phyloP scores from a whole-genome alignment of 1,284 basidiomycete genomes.

The Moniliophthora roreri region DNA sequence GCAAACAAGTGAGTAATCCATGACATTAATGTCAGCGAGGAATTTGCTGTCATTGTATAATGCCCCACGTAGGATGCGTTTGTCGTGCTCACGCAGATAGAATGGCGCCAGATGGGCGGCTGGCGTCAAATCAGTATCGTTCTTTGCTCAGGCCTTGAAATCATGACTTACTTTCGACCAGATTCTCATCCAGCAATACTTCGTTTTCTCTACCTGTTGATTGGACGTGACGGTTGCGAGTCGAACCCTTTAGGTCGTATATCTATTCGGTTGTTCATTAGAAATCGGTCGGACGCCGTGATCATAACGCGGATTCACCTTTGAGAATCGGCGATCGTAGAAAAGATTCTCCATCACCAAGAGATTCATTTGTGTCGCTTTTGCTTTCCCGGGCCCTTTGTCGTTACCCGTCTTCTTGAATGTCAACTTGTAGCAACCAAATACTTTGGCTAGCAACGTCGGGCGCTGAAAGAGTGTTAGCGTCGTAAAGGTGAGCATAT shows the following conservation, averaged over 20 bases:
- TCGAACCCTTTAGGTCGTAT: slow-evolving; percentile 94
- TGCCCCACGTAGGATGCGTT: slow-evolving; percentile 88
- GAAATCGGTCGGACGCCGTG: background rate
- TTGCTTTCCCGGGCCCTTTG: slow-evolving; percentile 60
- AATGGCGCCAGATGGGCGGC: slow-evolving; percentile 78
- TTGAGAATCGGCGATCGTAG: slow-evolving; percentile 86
- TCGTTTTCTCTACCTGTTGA: slow-evolving; percentile 91
- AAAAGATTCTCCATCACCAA: slow-evolving; percentile 99
- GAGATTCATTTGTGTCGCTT: slow-evolving; percentile 90
- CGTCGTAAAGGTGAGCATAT: background rate
- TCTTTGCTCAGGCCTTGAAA: background rate
- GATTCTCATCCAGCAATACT: slow-evolving; percentile 91
- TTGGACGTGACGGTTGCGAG: slow-evolving; percentile 87
- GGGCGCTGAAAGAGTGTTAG: slow-evolving; percentile 63
- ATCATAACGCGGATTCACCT: slow-evolving; percentile 44
- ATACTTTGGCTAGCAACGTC: slow-evolving; percentile 94
- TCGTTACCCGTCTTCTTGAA: slow-evolving; percentile 83
- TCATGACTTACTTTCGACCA: slow-evolving; percentile 73
- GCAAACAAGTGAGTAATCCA: slow-evolving; percentile 98
- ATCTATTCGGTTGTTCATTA: slow-evolving; percentile 50
- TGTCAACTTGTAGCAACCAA: slow-evolving; percentile 96
- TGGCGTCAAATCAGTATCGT: slow-evolving; percentile 32
- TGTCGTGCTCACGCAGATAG: slow-evolving; percentile 94
- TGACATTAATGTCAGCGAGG: slow-evolving; percentile 93
- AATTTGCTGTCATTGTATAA: slow-evolving; percentile 95